Percentiles rank a stretch among this genome's conserved stretches.
Evolutionary conservation across 345 rosid genomes (phyloP).

Genomic region (Combretum micranthum): DNA sequence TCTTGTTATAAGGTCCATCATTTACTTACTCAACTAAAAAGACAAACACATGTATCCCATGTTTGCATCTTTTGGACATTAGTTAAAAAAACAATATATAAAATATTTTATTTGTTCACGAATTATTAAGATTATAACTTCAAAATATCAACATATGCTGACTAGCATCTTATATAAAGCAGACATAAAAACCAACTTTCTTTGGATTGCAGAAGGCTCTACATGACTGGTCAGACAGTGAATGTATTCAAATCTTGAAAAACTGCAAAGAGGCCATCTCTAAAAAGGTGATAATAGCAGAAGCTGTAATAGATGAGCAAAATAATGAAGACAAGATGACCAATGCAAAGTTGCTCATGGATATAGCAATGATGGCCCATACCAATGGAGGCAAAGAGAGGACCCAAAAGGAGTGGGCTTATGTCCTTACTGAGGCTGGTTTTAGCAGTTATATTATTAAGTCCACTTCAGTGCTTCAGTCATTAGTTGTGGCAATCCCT

Average conservation of each 20-base stretch:
- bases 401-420: conserved; percentile 27
- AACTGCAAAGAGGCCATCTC: conserved; percentile 18
- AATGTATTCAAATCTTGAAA: conserved; percentile 20
- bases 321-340: conserved; percentile 4
- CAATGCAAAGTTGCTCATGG: conserved; percentile 5
- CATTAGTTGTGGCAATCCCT: conserved; percentile 23
- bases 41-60: too few species aligned
- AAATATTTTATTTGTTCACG: too few species aligned
- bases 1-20: too few species aligned
- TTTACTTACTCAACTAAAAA: too few species aligned
- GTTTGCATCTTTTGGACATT: too few species aligned
- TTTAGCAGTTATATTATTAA: conserved; percentile 25
- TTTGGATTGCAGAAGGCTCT: conserved; percentile 14
- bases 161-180: too few species aligned
- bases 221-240: conserved; percentile 25
- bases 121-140: too few species aligned
- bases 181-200: background rate
- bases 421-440: conserved; percentile 23
- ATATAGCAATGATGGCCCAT: conserved; percentile 25
- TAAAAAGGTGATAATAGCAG: conserved; percentile 20
- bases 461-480: conserved; percentile 14
- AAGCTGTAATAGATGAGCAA: conserved; percentile 3
- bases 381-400: conserved; percentile 17
- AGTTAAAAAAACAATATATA: background rate
- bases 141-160: too few species aligned